These are phyloP conservation scores for Luffa acutangula DNA, from an alignment of 306 rosid species.

Conservation along the genomic window DNA sequence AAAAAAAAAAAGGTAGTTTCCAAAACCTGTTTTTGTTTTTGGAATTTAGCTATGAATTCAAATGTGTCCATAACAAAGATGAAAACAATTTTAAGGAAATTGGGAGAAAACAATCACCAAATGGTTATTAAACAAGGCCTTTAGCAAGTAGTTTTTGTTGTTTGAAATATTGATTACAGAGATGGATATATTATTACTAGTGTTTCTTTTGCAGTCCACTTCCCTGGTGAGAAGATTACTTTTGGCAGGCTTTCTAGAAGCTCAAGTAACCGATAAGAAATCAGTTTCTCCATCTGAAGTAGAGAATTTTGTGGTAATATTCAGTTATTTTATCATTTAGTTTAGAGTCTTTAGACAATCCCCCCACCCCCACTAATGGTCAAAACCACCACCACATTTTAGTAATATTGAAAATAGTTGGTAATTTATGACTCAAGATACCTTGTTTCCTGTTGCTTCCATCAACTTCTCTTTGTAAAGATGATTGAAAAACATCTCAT, in stretches of 20 bases:
- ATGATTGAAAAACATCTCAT: neutral
- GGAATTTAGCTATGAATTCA: too few species aligned
- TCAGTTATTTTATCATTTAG: neutral
- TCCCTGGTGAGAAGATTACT: slow-evolving; percentile 47
- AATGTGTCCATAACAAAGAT: too few species aligned
- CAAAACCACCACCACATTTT: neutral
- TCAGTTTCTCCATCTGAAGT: slow-evolving; percentile 19
- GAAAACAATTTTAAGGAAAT: too few species aligned
- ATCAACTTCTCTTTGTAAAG: neutral
- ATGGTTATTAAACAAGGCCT: too few species aligned
- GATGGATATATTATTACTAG: slow-evolving; percentile 19
- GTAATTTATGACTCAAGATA: neutral
- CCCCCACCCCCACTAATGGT: neutral
- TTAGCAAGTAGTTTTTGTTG: neutral
- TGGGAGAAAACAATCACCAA: too few species aligned
- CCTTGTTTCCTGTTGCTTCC: neutral
- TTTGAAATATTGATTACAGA: slow-evolving; percentile 1
- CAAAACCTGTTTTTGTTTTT: too few species aligned
- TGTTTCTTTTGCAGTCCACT: slow-evolving; percentile 36
- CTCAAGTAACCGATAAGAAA: slow-evolving; percentile 34
- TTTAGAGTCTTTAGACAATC: neutral
- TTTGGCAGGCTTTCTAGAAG: slow-evolving; percentile 67
- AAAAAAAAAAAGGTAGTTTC: too few species aligned
- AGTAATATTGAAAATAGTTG: neutral
- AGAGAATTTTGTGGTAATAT: slow-evolving; percentile 38